Evolutionary conservation across 768 basidiomycete genomes (phyloP).

Genomic region (Panus rudis): DNA sequence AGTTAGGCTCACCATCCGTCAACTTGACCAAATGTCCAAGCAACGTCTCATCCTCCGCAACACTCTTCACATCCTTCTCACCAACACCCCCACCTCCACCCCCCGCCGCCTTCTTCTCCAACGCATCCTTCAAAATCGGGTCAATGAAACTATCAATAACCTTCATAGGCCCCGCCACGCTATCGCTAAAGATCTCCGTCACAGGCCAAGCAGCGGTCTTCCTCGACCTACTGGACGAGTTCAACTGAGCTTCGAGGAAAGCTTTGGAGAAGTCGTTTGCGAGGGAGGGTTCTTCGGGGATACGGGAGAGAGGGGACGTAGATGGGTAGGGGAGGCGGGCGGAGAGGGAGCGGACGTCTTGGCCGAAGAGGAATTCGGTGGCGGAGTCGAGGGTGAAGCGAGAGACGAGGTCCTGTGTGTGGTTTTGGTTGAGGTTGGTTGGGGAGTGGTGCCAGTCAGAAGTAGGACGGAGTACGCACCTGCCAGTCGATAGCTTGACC

Average conservation of each 20-base stretch:
- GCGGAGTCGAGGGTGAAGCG: conserved; percentile 57
- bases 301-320: conserved; percentile 17
- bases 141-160: conserved; percentile 46
- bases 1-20: conserved; percentile 22
- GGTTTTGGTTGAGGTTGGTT: not conserved
- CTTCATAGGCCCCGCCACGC: conserved; percentile 35
- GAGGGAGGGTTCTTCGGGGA: conserved; percentile 3
- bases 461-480: conserved; percentile 1
- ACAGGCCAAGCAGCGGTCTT: conserved; percentile 45
- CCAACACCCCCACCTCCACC: conserved; percentile 4
- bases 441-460: not conserved
- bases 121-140: conserved; percentile 43
- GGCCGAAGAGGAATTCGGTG: conserved; percentile 50
- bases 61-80: conserved; percentile 6
- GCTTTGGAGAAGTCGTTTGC: conserved; percentile 37
- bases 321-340: conserved; percentile 43
- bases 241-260: conserved; percentile 42
- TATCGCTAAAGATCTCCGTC: conserved; percentile 40
- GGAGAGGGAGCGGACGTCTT: conserved; percentile 38
- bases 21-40: conserved; percentile 15
- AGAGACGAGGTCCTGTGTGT: conserved; percentile 39
- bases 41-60: conserved; percentile 22
- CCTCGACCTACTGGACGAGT: conserved; percentile 31
- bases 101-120: conserved; percentile 30
- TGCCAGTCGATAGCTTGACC: conserved; percentile 13